Evolutionary conservation across 306 rosid genomes (phyloP).

Genomic region (Lagenaria siceraria): DNA sequence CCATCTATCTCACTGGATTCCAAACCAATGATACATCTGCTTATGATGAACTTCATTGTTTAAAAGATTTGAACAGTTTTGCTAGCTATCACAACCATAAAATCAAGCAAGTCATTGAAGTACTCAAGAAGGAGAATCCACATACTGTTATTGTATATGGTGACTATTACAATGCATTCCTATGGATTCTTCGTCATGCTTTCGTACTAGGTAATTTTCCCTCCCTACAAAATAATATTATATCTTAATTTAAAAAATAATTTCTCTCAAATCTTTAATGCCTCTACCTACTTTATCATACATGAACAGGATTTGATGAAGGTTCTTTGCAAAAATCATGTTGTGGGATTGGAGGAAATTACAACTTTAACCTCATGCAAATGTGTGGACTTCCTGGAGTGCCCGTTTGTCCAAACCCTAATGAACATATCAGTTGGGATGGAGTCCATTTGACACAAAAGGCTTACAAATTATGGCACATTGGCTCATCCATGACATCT

Average conservation of each 20-base stretch:
- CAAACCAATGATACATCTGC: background rate
- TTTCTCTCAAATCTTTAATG: too few relatives aligned
- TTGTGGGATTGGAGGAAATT: constrained; percentile 11
- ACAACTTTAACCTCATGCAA: background rate
- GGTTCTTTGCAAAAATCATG: constrained; percentile 12
- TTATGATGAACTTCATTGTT: background rate
- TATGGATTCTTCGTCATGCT: constrained; percentile 5
- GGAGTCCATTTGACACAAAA: constrained; percentile 13
- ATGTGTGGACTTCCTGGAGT: constrained; percentile 1
- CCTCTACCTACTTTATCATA: too few relatives aligned
- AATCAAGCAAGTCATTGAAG: constrained; percentile 2
- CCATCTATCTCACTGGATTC: background rate
- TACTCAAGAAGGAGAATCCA: constrained; percentile 5
- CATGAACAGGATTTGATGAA: background rate
- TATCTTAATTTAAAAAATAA: too few relatives aligned
- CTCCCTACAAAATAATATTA: too few relatives aligned
- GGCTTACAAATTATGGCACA: background rate
- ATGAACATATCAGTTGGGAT: constrained; percentile 10
- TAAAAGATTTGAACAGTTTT: background rate
- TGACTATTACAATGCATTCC: constrained; percentile 10
- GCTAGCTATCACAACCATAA: background rate
- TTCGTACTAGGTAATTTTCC: background rate
- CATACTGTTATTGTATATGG: constrained; percentile 6
- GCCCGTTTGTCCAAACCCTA: constrained; percentile 1
- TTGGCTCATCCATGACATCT: constrained; percentile 11